phyloP scores from a whole-genome alignment of 441 rosid genomes.

The Capsella rubella region DNA sequence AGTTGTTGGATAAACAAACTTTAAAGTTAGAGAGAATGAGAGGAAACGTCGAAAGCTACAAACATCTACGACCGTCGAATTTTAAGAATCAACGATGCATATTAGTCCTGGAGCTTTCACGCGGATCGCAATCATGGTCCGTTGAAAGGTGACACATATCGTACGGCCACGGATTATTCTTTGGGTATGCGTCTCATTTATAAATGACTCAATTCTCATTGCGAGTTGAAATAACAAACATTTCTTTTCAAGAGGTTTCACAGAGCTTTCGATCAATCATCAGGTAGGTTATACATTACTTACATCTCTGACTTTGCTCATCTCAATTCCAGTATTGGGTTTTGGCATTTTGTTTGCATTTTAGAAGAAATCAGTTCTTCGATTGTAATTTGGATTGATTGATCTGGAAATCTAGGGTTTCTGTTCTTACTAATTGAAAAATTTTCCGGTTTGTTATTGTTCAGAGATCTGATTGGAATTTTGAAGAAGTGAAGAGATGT shows the following conservation, averaged over 20 bases:
- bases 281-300: background rate
- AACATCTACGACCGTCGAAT: background rate
- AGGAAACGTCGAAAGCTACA: background rate
- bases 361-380: background rate
- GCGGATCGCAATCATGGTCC: constrained; percentile 36
- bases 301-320: background rate
- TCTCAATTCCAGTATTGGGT: background rate
- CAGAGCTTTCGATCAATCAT: background rate
- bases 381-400: background rate
- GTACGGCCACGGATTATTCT: background rate
- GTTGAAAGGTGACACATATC: background rate
- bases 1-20: background rate
- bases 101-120: background rate
- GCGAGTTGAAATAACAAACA: too few relatives aligned
- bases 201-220: background rate
- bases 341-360: background rate
- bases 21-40: background rate
- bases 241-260: background rate
- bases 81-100: background rate
- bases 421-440: background rate
- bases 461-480: background rate
- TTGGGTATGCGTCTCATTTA: background rate
- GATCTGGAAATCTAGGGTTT: background rate
- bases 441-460: background rate
- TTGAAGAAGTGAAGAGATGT: constrained; percentile 5